Conservation (phyloP, 2,329 filamentous ascomycete genomes). For the Hypoxylon sp. region DNA sequence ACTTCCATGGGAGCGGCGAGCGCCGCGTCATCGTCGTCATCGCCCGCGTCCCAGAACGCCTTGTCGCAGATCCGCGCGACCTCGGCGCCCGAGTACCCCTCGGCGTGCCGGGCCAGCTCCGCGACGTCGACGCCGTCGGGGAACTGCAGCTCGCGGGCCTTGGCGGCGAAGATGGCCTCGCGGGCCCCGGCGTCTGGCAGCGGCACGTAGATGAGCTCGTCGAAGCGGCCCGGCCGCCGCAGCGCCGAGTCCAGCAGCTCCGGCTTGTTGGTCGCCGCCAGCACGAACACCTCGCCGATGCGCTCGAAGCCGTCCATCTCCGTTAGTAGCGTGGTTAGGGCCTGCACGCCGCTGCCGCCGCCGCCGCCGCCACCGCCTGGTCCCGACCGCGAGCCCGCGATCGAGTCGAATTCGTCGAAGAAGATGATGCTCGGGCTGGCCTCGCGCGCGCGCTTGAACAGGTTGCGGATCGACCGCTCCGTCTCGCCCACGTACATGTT, state of each 20-base stretch:
- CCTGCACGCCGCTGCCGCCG: constrained; percentile 76
- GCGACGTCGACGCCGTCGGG: constrained; percentile 69
- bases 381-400: constrained; percentile 68
- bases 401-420: constrained; percentile 95
- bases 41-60: constrained; percentile 54
- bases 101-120: constrained; percentile 71
- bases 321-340: constrained; percentile 88
- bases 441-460: constrained; percentile 87
- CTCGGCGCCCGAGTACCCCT: constrained; percentile 89
- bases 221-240: constrained; percentile 86
- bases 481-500: constrained; percentile 98
- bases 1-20: constrained; percentile 40
- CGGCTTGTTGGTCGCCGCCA: constrained; percentile 92
- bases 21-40: constrained; percentile 7
- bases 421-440: constrained; percentile 94
- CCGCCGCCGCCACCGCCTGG: constrained; percentile 57
- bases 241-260: constrained; percentile 87
- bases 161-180: constrained; percentile 79
- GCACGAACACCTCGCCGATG: constrained; percentile 83
- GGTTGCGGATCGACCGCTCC: constrained; percentile 83
- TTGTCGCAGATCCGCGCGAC: constrained; percentile 68
- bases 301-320: constrained; percentile 97
- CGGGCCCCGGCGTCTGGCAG: constrained; percentile 80
- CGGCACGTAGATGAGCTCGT: constrained; percentile 86
- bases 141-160: constrained; percentile 71